Base-by-base conservation (phyloP, 2,329 filamentous ascomycete species). In the Aureobasidium sp. region DNA sequence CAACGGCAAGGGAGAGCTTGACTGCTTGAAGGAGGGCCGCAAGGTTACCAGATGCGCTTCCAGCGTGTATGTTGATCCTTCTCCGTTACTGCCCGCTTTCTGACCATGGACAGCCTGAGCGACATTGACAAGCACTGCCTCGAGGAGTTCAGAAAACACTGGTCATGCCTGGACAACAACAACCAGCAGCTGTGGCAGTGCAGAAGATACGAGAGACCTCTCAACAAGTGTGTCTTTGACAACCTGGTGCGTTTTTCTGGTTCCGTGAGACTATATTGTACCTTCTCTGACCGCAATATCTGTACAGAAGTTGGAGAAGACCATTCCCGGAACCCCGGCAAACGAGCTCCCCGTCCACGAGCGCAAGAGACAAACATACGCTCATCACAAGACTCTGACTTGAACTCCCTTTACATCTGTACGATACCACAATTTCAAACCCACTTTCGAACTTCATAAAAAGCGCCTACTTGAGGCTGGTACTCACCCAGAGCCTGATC, bases 161-260 rank as follows among this genome's bases (percentile, higher is more conserved):
- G 92, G 91, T 83, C 90, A 71, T 99, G 94, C 73, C 83, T 99
- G 63, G 94, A 99, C 73, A 88, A 96, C 80, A 92, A 95, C 81
- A 99, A 99, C 82, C 94, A 99, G 73, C 90, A 96, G 78, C 81
- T 97, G 64, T 99, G 91, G 89, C 91, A 97, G 73, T 99, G 94
- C 81, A 86, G 94, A 70, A 87, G 86, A 71, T 81, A 84, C 66
- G 94, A 99, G 82, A 87, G 90, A 84, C 87, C 87, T 74, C 81
- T 99, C 71, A 99, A 97, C 82, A 88, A 87, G 79, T 99, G 94
- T 77, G 92, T 97, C 53, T 97, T 89, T 74, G 88, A 97, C 68
- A 97, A 97, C 75, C 78, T 99, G 80, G 94, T 99, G 81, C 65
- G 89, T 81, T 12, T 5, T 17, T 31, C 2, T 6, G 2, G 20